Percentiles rank a stretch among this genome's conserved stretches.
Conservation (phyloP, 1,139 yeast species). For the Candida freyschussii region DNA sequence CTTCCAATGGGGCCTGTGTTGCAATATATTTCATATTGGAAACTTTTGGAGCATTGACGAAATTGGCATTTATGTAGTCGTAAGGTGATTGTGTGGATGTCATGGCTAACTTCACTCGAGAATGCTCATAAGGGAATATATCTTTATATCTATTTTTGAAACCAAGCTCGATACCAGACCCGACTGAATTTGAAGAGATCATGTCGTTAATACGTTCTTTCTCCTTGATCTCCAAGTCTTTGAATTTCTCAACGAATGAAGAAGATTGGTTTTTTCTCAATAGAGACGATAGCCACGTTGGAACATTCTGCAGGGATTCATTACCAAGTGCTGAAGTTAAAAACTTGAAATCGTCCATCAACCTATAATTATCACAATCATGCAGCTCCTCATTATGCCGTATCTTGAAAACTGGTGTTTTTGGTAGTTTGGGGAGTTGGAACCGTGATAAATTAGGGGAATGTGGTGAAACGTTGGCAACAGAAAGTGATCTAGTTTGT, state of each 20-base stretch:
- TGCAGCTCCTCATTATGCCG: slow-evolving; percentile 41
- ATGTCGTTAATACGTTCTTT: slow-evolving; percentile 35
- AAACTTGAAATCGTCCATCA: slow-evolving; percentile 24
- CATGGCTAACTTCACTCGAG: slow-evolving; percentile 47
- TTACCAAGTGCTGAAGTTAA: slow-evolving; percentile 14
- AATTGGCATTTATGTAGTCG: slow-evolving; percentile 61
- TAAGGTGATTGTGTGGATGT: slow-evolving; percentile 23
- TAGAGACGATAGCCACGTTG: slow-evolving; percentile 35
- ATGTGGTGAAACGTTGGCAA: slow-evolving; percentile 20
- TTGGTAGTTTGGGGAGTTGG: slow-evolving; percentile 29
- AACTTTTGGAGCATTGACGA: slow-evolving; percentile 32
- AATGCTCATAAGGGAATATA: slow-evolving; percentile 74
- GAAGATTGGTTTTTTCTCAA: slow-evolving; percentile 25
- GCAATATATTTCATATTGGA: slow-evolving; percentile 54
- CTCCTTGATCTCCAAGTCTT: slow-evolving; percentile 35
- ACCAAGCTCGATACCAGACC: slow-evolving; percentile 74
- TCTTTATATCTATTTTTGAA: slow-evolving; percentile 74
- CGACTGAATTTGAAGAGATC: slow-evolving; percentile 37
- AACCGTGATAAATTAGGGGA: slow-evolving; percentile 35
- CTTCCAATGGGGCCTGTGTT: slow-evolving; percentile 76
- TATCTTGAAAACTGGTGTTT: slow-evolving; percentile 33
- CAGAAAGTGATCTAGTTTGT: slow-evolving; percentile 18
- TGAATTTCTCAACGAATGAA: slow-evolving; percentile 33
- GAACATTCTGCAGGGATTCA: slow-evolving; percentile 25
- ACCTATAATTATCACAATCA: slow-evolving; percentile 29